Conservation (phyloP, 352 stramenopile genomes). For the Phytophthora kernoviae region DNA sequence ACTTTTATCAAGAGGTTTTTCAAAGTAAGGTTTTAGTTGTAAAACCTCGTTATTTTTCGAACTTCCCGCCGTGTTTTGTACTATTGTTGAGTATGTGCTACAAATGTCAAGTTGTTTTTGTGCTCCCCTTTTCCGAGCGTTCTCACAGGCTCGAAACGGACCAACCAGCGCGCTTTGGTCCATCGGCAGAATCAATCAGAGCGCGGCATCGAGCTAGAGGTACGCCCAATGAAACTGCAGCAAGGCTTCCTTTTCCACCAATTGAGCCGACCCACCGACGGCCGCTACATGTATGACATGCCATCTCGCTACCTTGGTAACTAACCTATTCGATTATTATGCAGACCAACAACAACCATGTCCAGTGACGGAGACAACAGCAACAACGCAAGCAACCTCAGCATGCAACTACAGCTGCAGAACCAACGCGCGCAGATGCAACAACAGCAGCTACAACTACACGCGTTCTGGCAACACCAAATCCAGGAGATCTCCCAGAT, state of each 20-base stretch:
- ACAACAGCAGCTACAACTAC: constrained; percentile 84
- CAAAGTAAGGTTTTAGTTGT: constrained; percentile 7
- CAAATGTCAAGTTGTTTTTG: no score
- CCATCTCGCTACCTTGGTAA: constrained; percentile 3
- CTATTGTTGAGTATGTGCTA: neutral
- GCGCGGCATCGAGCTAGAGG: constrained; percentile 25
- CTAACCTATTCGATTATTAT: no score
- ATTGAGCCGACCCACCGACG: constrained; percentile 44
- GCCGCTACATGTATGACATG: constrained; percentile 5
- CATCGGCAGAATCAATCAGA: constrained; percentile 8
- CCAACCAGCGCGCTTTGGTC: constrained; percentile 39
- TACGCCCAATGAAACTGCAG: constrained; percentile 75
- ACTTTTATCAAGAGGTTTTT: neutral
- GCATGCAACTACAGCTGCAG: constrained; percentile 87
- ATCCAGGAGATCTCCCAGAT: constrained; percentile 90
- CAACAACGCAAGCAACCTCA: constrained; percentile 48
- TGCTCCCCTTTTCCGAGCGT: neutral
- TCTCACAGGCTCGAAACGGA: constrained; percentile 10
- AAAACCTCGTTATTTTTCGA: constrained; percentile 7
- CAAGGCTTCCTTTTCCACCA: constrained; percentile 69
- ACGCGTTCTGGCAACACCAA: constrained; percentile 89
- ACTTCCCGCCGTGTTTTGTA: neutral
- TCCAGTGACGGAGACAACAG: constrained; percentile 48
- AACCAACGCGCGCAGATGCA: constrained; percentile 89
- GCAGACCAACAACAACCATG: constrained; percentile 36